Percentiles rank a stretch among this genome's conserved stretches.
These are phyloP conservation scores for Piloderma croceum DNA, from an alignment of 768 basidiomycete genomes.

Conservation along the genomic window DNA sequence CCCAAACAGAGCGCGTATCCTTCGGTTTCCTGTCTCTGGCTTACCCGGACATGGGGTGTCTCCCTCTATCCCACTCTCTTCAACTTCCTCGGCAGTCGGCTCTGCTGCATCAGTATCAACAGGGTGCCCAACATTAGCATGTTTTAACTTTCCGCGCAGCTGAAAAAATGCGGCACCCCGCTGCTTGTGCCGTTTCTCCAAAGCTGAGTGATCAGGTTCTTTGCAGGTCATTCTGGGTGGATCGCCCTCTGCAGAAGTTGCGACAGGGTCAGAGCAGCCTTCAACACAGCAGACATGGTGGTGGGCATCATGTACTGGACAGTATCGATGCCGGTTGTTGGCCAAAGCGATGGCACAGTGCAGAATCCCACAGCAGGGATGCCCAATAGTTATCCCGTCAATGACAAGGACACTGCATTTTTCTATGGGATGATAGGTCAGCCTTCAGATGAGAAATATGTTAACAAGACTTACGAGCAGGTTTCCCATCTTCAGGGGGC, in stretches of 20 bases:
- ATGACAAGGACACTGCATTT: slow-evolving; percentile 9
- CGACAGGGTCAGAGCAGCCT: slow-evolving; percentile 10
- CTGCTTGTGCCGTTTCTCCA: slow-evolving; percentile 5
- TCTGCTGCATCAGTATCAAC: slow-evolving; percentile 1
- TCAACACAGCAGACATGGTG: slow-evolving; percentile 16
- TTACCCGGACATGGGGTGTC: slow-evolving; percentile 3
- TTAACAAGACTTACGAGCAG: no score
- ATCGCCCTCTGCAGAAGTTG: no score
- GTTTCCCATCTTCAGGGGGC: no score
- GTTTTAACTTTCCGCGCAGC: slow-evolving; percentile 11
- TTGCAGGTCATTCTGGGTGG: slow-evolving; percentile 7
- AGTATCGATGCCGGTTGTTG: slow-evolving; percentile 13
- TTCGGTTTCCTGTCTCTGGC: slow-evolving; percentile 6
- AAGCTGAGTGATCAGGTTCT: slow-evolving; percentile 5
- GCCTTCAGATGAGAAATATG: no score
- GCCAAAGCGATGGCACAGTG: slow-evolving; percentile 6
- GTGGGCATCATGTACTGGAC: slow-evolving; percentile 10
- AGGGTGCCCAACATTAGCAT: slow-evolving; percentile 3
- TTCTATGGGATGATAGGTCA: slow-evolving; percentile 3
- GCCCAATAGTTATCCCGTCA: slow-evolving; percentile 13
- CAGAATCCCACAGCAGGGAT: slow-evolving; percentile 6
- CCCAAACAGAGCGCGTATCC: slow-evolving; percentile 14
- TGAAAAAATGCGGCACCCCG: slow-evolving; percentile 10
- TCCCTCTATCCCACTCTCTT: slow-evolving; percentile 4
- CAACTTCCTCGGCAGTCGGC: slow-evolving; percentile 5